Conservation (phyloP, 2,329 filamentous ascomycete species). For the Sporothrix dimorphospora region DNA sequence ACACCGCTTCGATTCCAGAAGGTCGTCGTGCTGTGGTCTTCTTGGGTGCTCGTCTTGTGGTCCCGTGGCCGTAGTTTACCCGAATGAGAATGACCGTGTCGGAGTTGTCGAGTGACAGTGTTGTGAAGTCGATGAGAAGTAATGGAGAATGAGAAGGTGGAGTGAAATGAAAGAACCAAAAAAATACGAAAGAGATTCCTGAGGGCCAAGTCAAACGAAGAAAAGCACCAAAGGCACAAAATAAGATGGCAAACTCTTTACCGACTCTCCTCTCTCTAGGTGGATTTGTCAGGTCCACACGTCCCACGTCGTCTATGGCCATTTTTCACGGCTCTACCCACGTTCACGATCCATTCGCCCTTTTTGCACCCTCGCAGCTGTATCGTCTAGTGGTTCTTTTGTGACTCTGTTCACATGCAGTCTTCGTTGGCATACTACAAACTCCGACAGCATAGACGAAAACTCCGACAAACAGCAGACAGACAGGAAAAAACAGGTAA, state of each 20-base stretch:
- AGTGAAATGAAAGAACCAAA: too few species aligned
- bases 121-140: too few species aligned
- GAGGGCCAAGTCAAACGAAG: not conserved
- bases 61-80: too few species aligned
- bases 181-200: too few species aligned
- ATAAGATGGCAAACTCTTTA: not conserved
- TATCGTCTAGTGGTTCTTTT: not conserved
- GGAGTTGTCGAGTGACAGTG: too few species aligned
- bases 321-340: not conserved
- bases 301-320: not conserved
- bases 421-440: not conserved
- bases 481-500: not conserved
- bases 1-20: not conserved
- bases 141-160: too few species aligned
- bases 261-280: not conserved
- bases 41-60: too few species aligned
- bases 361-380: not conserved
- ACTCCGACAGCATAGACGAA: not conserved
- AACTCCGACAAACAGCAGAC: constrained; percentile 6
- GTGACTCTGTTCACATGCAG: not conserved
- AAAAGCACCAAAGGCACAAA: not conserved
- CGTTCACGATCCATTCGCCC: not conserved
- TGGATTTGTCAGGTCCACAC: constrained; percentile 19
- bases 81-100: too few species aligned
- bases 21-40: too few species aligned